Evolutionary conservation across 257 asterid genomes (phyloP).

Genomic region (Henckelia pumila): DNA sequence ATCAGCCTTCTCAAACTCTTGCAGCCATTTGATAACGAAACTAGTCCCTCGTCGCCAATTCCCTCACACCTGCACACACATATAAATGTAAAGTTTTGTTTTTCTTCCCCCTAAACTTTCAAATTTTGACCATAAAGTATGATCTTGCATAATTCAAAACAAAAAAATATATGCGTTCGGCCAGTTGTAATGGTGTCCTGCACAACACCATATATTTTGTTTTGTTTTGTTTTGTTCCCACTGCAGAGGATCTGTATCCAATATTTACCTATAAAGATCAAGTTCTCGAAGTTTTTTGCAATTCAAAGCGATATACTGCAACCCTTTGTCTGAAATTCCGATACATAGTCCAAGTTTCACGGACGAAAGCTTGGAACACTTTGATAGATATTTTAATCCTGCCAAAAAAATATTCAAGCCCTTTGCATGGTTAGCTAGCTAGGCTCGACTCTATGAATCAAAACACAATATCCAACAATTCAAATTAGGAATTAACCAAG

Average conservation of each 20-base stretch:
- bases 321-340: constrained; percentile 60
- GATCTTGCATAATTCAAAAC: too few relatives aligned
- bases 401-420: constrained; percentile 10
- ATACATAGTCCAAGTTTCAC: constrained; percentile 69
- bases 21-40: constrained; percentile 57
- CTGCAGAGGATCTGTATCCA: too few relatives aligned
- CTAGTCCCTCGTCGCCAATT: constrained; percentile 61
- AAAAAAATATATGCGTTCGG: too few relatives aligned
- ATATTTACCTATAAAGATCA: constrained; percentile 65
- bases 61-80: constrained; percentile 48
- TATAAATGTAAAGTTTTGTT: too few relatives aligned
- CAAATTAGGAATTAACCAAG: too few relatives aligned
- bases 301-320: constrained; percentile 50
- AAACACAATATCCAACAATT: too few relatives aligned
- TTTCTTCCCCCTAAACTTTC: too few relatives aligned
- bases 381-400: constrained; percentile 62
- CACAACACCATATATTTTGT: too few relatives aligned
- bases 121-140: too few relatives aligned
- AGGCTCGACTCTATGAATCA: neutral
- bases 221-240: too few relatives aligned
- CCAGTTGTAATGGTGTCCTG: too few relatives aligned
- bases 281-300: constrained; percentile 54
- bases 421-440: too few relatives aligned
- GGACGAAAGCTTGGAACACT: constrained; percentile 48
- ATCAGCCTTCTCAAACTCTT: constrained; percentile 51